Base-by-base conservation (phyloP, 805 yeast genomes). In the Peterozyma xylosa region DNA sequence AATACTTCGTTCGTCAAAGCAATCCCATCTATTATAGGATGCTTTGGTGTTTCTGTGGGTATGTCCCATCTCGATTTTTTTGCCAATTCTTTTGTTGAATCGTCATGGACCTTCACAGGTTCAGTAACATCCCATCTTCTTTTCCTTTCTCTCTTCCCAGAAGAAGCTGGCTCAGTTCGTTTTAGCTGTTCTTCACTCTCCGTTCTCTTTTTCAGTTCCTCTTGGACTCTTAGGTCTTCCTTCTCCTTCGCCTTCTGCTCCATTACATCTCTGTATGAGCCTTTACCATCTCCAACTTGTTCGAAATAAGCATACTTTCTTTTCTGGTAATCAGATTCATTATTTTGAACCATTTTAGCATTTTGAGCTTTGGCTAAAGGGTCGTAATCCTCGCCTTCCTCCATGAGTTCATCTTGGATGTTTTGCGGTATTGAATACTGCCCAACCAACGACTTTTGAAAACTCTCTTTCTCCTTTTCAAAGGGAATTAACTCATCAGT, bases 281-380 rank as follows among this genome's bases (percentile, higher is more conserved):
- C 47, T 30, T 45, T 41, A 5, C 48, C 42, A 2, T 37, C 47
- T 16, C 43, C 53, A 21, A 40, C 41, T 33, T 44, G 37, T 30
- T 45, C 32, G 17, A 53, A 35, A 10, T 41, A 21, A 2, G 49
- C 53, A 36, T 58, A 55, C 41, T 52, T 57, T 47, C 68, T 65
- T 46, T 59, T 65, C 39, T 75, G 80, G 53, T 77, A 80, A 5
- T 68, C 73, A 38, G 65, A 62, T 50, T 73, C 79, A 15, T 68
- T 61, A 3, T 63, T 61, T 34, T 51, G 57, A 21, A 61, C 52
- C 1, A 63, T 52, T 42, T 60, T 56, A 5, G 50, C 46, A 15
- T 54, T 47, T 37, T 53, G 51, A 38, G 55, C 53, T 15, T 62
- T 51, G 35, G 56, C 35, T 11, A 57, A 42, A 10, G 47, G 50